Evolutionary conservation across 1,139 yeast species (phyloP).

Genomic region (Kodamaea plutei): DNA sequence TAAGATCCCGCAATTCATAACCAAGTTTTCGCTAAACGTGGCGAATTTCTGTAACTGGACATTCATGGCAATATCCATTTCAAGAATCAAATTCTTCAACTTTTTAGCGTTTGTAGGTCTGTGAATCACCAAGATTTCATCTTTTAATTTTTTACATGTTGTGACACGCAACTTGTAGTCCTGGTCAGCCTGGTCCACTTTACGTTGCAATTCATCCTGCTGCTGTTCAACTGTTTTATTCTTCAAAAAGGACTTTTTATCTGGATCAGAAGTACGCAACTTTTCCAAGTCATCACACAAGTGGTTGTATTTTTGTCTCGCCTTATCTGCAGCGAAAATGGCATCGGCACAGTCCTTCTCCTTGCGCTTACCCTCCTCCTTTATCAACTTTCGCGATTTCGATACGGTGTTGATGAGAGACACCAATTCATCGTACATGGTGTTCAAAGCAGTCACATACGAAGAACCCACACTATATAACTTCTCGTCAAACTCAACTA

Average conservation of each 20-base stretch:
- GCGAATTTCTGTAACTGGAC: slow-evolving; percentile 87
- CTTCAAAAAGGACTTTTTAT: slow-evolving; percentile 73
- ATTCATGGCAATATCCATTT: slow-evolving; percentile 83
- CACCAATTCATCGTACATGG: slow-evolving; percentile 82
- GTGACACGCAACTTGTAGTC: slow-evolving; percentile 80
- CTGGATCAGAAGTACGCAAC: slow-evolving; percentile 75
- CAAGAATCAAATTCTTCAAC: slow-evolving; percentile 73
- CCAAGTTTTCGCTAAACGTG: slow-evolving; percentile 77
- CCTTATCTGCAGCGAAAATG: slow-evolving; percentile 80
- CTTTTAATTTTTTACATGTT: slow-evolving; percentile 67
- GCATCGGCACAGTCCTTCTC: slow-evolving; percentile 85
- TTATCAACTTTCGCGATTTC: slow-evolving; percentile 66
- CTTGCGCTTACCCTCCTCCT: slow-evolving; percentile 75
- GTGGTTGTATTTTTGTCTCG: slow-evolving; percentile 74
- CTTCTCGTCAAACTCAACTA: slow-evolving; percentile 76
- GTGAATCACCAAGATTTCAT: slow-evolving; percentile 64
- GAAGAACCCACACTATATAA: slow-evolving; percentile 68
- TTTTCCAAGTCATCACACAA: slow-evolving; percentile 85
- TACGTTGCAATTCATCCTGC: slow-evolving; percentile 81
- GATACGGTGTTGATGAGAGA: slow-evolving; percentile 68
- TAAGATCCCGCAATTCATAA: slow-evolving; percentile 81
- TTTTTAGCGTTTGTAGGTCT: slow-evolving; percentile 77
- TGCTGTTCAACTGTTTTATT: slow-evolving; percentile 82
- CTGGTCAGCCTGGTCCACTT: slow-evolving; percentile 78
- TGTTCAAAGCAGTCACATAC: slow-evolving; percentile 73